Evolutionary conservation across 345 rosid genomes (phyloP), one percentile per base, ranked within the genome.

Genomic region (Syzygium aqueum): DNA sequence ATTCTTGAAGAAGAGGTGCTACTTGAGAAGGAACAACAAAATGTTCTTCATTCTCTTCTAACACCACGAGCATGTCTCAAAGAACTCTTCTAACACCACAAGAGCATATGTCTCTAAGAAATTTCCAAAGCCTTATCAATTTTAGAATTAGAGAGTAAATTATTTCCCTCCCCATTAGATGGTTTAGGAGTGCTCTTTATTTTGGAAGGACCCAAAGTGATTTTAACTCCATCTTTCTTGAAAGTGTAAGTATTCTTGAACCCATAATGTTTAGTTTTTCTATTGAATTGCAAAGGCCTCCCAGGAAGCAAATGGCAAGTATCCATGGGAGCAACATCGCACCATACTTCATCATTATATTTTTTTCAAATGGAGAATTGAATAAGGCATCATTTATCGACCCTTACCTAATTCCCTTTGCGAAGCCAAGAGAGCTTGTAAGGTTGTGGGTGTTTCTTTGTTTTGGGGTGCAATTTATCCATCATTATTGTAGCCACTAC

Each of bases 361-460:
- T 11, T 59, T 27, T 27, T 61, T n/a, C 14, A 33, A n/a, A 0
- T 61, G 0, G 17, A n/a, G 9, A 61, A 61, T n/a, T 61, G 67
- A 61, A n/a, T 15, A 27, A 61, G 28, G 6, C 67, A n/a, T n/a
- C 12, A 3, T 6, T 59, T 61, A n/a, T 13, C 67, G 12, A 28
- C 8, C 33, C 67, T 61, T n/a, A n/a, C 28, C 28, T n/a, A 0
- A 7, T 61, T 61, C 19, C 33, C 33, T 61, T 61, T 27, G 28
- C 0, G 4, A 61, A 61, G 67, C 67, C 33, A 61, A 61, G 67
- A 61, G 30, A n/a, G 33, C 67, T 61, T 13, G 33, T 61, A 61
- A 61, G 33, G 67, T 6, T 6, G 33, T 27, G 17, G 33, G 0
- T 0, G 0, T n/a, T 61, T n/a, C 8, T 61, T 6, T 0, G 0